Evolutionary conservation across 2,329 filamentous ascomycete genomes (phyloP).

Genomic region (Pyrenophora graminea): DNA sequence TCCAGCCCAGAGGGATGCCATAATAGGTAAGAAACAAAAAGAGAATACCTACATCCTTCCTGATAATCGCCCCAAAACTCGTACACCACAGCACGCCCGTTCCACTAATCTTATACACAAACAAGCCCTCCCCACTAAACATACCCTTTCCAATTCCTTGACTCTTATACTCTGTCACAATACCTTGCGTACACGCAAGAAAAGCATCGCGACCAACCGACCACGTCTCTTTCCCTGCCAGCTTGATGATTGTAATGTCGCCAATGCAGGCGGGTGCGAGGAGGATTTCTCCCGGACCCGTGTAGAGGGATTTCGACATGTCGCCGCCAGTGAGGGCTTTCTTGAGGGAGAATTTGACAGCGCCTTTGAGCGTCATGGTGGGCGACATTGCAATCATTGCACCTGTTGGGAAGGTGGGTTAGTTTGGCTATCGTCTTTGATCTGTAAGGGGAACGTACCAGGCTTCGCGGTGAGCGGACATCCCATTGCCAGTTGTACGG

Average conservation of each 20-base stretch:
- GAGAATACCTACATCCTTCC: conserved; percentile 77
- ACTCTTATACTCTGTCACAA: conserved; percentile 83
- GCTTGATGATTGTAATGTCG: conserved; percentile 79
- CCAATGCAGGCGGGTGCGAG: conserved; percentile 80
- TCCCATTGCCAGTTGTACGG: conserved; percentile 84
- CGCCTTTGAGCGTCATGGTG: conserved; percentile 80
- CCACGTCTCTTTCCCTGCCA: conserved; percentile 77
- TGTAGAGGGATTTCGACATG: conserved; percentile 77
- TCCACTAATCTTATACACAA: conserved; percentile 84
- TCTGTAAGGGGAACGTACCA: conserved; percentile 51
- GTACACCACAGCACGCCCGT: conserved; percentile 85
- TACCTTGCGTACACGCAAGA: conserved; percentile 81
- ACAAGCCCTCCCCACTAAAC: conserved; percentile 91
- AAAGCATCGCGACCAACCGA: conserved; percentile 85
- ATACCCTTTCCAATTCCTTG: conserved; percentile 88
- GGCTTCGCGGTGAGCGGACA: conserved; percentile 83
- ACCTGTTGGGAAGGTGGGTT: conserved; percentile 52
- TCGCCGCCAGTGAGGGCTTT: conserved; percentile 86
- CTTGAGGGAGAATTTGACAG: conserved; percentile 84
- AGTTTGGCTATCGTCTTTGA: background rate
- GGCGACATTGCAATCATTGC: conserved; percentile 96
- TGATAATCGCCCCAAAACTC: conserved; percentile 91
- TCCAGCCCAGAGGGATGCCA: too few species aligned
- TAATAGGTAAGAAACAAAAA: too few species aligned
- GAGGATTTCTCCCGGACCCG: conserved; percentile 87